Evolutionary conservation across 345 rosid species (phyloP).

Genomic region (Eucalyptus fibrosa): DNA sequence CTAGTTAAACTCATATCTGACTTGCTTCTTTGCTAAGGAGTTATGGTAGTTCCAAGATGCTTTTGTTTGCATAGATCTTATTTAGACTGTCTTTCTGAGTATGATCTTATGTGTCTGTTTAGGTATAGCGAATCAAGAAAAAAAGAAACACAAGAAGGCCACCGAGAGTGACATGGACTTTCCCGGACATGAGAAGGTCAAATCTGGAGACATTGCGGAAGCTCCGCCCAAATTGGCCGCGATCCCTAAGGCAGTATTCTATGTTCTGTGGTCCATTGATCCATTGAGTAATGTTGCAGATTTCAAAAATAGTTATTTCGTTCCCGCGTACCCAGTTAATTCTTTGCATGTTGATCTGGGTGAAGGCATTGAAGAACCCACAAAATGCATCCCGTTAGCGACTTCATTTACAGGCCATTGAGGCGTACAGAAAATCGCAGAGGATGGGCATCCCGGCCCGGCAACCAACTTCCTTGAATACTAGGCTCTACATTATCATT

Average conservation of each 20-base stretch:
- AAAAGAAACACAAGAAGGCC: slow-evolving; percentile 43
- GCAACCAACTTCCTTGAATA: slow-evolving; percentile 32
- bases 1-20: not conserved
- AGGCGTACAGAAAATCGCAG: slow-evolving; percentile 61
- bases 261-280: not conserved
- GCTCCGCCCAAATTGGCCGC: slow-evolving; percentile 68
- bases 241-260: slow-evolving; percentile 43
- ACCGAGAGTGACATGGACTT: slow-evolving; percentile 37
- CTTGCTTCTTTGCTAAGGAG: not conserved
- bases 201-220: slow-evolving; percentile 78
- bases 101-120: not conserved
- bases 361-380: slow-evolving; percentile 32
- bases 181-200: slow-evolving; percentile 51
- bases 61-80: not conserved
- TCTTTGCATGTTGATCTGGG: not conserved
- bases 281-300: not conserved
- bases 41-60: not conserved
- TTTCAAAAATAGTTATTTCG: not conserved
- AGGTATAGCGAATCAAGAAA: slow-evolving; percentile 73
- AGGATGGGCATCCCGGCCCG: slow-evolving; percentile 72
- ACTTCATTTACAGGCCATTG: slow-evolving; percentile 59
- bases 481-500: not conserved
- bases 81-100: not conserved
- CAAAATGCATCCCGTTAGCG: slow-evolving; percentile 57
- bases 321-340: not conserved